Base-by-base conservation (phyloP, 2,329 filamentous ascomycete genomes). In the Diplodia corticola region DNA sequence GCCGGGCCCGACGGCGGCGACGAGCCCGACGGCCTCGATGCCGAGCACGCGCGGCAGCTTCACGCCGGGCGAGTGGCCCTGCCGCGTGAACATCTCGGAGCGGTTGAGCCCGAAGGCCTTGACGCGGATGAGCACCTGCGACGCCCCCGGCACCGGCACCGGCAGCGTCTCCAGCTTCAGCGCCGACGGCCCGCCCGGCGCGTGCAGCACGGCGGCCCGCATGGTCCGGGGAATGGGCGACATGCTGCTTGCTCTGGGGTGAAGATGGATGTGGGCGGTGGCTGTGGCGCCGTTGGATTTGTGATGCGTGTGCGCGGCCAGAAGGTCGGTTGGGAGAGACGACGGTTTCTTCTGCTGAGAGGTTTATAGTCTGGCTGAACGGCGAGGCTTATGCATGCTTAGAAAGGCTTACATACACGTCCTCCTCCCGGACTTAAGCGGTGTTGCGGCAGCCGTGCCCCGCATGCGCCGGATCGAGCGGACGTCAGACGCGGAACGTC, bases 81-180 rank as follows among this genome's bases (percentile, higher is more conserved):
- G 79, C 13, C 81, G 79, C 7, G 81, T 83, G 75, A 80, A 82
- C 67, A 82, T 74, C 68, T 83, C 80, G 59, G 76, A 77, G 20
- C 80, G 78, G 68, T 83, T 83, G 68, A 83, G 77, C n/a, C 81
- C 81, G 67, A 80, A 79, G 17, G 79, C 81, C 61, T 78, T 75
- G 67, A 82, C 71, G 60, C 73, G 75, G 69, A 83, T 79, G 35
- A 82, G 76, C 28, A 83, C 74, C 67, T 80, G 71, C 61, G 76
- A 76, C 24, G 81, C 59, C 80, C 76, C 5, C 79, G 64, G 15
- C 72, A 17, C 28, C 7, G 55, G 55, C 15, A 60, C n/a, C 6
- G 55, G 55, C 4, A 60, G 37, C 20, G 24, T 66, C 68, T 78
- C 72, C 65, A 83, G 63, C 64, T 77, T 74, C 70, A 83, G 77